phyloP scores from a whole-genome alignment of 2,329 filamentous ascomycete genomes.

The Camillea tinctor region DNA sequence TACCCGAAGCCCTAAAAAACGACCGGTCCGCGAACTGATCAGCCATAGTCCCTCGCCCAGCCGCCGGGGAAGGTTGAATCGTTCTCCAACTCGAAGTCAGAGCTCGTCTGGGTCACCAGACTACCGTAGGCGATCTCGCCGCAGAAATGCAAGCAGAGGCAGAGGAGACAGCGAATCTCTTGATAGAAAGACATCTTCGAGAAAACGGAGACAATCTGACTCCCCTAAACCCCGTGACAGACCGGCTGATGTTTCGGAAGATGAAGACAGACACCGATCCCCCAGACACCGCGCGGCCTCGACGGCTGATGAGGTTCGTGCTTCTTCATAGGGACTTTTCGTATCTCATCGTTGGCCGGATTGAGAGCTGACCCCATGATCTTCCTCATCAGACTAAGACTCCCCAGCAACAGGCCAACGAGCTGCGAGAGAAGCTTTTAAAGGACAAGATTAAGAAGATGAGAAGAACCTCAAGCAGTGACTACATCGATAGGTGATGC shows the following conservation, averaged over 20 bases:
- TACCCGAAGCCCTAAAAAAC: slow-evolving; percentile 34
- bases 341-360: slow-evolving; percentile 22
- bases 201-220: slow-evolving; percentile 50
- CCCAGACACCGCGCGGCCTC: slow-evolving; percentile 32
- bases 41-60: slow-evolving; percentile 37
- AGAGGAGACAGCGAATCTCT: slow-evolving; percentile 23
- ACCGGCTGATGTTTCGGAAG: slow-evolving; percentile 57
- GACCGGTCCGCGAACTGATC: slow-evolving; percentile 34
- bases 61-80: slow-evolving; percentile 34
- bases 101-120: slow-evolving; percentile 26
- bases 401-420: slow-evolving; percentile 42
- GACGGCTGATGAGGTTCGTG: slow-evolving; percentile 43
- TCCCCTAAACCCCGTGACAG: slow-evolving; percentile 50
- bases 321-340: slow-evolving; percentile 31
- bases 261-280: slow-evolving; percentile 42
- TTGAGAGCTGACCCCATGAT: slow-evolving; percentile 35
- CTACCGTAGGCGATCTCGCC: slow-evolving; percentile 20
- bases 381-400: slow-evolving; percentile 35
- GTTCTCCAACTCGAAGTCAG: slow-evolving; percentile 35
- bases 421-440: slow-evolving; percentile 50
- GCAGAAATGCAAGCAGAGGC: slow-evolving; percentile 16
- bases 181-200: slow-evolving; percentile 32
- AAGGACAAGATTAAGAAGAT: slow-evolving; percentile 55
- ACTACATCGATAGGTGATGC: slow-evolving; percentile 41
- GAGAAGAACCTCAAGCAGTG: slow-evolving; percentile 48